Conservation (phyloP, 129 eudicot species). For the Artemisia annua region DNA sequence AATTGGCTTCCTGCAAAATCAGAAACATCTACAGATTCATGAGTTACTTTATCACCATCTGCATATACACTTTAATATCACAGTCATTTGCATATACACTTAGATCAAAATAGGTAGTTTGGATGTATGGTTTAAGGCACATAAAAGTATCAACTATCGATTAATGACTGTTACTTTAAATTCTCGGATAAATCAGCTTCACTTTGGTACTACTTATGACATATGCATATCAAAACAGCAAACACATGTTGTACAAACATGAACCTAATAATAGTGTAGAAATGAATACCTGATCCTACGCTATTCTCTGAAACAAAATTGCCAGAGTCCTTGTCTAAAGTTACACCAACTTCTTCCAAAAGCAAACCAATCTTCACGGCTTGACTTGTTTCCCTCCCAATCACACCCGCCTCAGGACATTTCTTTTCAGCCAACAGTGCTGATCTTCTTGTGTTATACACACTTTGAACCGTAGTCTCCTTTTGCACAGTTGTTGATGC, state of each 20-base stretch:
- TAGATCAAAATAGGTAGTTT: not conserved
- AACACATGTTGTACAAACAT: not conserved
- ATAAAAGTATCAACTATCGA: not conserved
- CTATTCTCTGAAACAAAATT: constrained; percentile 8
- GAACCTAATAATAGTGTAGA: not conserved
- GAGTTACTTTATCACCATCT: not conserved
- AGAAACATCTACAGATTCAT: constrained; percentile 14
- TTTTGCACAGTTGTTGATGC: constrained; percentile 33
- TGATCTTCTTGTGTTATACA: constrained; percentile 59
- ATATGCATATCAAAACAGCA: too few relatives aligned
- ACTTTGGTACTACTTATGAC: not conserved
- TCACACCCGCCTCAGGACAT: constrained; percentile 1
- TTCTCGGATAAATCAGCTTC: not conserved
- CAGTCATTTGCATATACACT: not conserved
- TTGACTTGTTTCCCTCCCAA: constrained; percentile 16
- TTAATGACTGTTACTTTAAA: not conserved
- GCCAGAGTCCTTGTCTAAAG: not conserved
- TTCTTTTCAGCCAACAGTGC: constrained; percentile 48
- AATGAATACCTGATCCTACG: not conserved
- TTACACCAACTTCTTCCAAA: constrained; percentile 19
- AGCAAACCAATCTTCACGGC: constrained; percentile 22
- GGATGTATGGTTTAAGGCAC: not conserved
- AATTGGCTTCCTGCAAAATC: constrained; percentile 10
- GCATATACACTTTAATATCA: not conserved
- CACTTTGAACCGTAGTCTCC: constrained; percentile 34